These are phyloP conservation scores for Bipolaris zeicola DNA, from an alignment of 2,329 filamentous ascomycete genomes.

Conservation along the genomic window DNA sequence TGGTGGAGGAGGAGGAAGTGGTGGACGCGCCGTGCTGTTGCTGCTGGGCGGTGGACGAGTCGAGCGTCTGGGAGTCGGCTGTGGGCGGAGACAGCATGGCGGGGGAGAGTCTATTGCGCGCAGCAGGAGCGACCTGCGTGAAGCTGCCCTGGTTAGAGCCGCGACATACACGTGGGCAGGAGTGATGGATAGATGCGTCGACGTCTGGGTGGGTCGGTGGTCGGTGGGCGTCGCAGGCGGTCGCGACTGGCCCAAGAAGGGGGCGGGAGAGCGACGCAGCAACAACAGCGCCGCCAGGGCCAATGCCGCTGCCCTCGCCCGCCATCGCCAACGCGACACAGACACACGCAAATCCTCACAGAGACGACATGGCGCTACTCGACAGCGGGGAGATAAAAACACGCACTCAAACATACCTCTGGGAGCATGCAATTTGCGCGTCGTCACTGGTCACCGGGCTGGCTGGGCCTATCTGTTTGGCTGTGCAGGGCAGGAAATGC, in stretches of 20 bases:
- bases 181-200: constrained; percentile 25
- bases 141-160: constrained; percentile 37
- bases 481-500: constrained; percentile 43
- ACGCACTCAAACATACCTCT: constrained; percentile 46
- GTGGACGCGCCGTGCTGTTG: constrained; percentile 39
- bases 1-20: no score
- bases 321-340: constrained; percentile 7
- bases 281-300: constrained; percentile 15
- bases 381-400: constrained; percentile 8
- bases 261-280: constrained; percentile 29
- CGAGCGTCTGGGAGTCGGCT: constrained; percentile 30
- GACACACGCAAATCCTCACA: background rate
- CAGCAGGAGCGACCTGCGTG: constrained; percentile 37
- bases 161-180: constrained; percentile 30
- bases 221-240: constrained; percentile 33
- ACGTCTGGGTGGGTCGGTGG: constrained; percentile 22
- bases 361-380: background rate
- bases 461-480: constrained; percentile 44
- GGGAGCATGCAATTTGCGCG: constrained; percentile 47
- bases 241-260: constrained; percentile 31
- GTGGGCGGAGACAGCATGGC: constrained; percentile 47
- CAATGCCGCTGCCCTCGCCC: constrained; percentile 15
- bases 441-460: constrained; percentile 46
- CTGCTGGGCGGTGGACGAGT: constrained; percentile 27
- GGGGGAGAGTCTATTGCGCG: constrained; percentile 30